These are phyloP conservation scores for Kazachstania africana DNA, from an alignment of 805 yeast species.

Conservation along the genomic window DNA sequence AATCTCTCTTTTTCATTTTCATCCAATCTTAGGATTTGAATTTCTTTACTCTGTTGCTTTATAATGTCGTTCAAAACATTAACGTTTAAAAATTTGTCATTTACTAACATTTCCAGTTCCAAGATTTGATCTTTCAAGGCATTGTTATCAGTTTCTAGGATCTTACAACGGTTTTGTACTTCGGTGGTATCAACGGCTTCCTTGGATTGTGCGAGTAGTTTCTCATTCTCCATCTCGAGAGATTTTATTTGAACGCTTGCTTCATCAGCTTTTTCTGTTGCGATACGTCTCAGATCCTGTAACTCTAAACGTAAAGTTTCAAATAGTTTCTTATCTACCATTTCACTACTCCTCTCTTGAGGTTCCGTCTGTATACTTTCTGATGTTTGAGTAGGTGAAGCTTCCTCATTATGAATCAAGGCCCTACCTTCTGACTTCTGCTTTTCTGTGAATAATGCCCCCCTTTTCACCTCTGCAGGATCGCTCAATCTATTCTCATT, in stretches of 20 bases:
- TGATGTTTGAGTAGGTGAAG: too few species aligned
- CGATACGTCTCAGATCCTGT: conserved; percentile 29
- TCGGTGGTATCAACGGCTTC: conserved; percentile 5
- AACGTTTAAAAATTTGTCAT: conserved; percentile 40
- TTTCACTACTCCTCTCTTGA: neutral
- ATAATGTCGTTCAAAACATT: conserved; percentile 43
- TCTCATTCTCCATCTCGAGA: conserved; percentile 32
- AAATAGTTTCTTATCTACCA: conserved; percentile 18
- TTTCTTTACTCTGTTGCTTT: conserved; percentile 38
- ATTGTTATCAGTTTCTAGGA: conserved; percentile 35
- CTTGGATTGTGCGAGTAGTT: conserved; percentile 9
- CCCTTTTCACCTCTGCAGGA: too few species aligned
- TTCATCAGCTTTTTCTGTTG: conserved; percentile 39
- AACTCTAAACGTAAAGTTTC: conserved; percentile 25
- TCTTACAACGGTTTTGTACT: conserved; percentile 12
- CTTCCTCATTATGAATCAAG: too few species aligned
- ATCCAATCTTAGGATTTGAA: conserved; percentile 35
- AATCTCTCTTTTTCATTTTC: conserved; percentile 35
- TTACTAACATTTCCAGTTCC: conserved; percentile 42
- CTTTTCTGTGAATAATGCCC: too few species aligned
- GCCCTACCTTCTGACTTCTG: too few species aligned
- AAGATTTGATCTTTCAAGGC: conserved; percentile 30
- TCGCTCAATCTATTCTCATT: too few species aligned
- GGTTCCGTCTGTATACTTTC: too few species aligned
- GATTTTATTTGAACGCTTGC: conserved; percentile 44